Evolutionary conservation across 2,329 filamentous ascomycete genomes (phyloP).

Genomic region (Capronia americana): DNA sequence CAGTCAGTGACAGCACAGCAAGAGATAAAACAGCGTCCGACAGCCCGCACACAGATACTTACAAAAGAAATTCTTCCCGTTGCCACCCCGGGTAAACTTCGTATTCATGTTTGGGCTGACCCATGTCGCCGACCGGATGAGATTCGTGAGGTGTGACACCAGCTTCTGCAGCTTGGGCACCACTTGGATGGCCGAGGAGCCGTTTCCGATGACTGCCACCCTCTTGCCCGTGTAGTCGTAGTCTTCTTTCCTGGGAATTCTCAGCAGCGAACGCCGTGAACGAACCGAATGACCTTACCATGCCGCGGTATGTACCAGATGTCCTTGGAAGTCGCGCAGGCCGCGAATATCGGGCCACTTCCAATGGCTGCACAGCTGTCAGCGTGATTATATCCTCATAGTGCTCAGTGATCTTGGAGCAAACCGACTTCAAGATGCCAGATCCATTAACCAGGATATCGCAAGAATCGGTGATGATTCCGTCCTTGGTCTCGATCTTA

Average conservation of each 20-base stretch:
- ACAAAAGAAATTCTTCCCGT: too few species aligned
- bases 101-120: neutral
- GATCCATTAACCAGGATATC: slow-evolving; percentile 48
- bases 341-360: slow-evolving; percentile 43
- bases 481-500: slow-evolving; percentile 41
- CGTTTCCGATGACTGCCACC: slow-evolving; percentile 44
- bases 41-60: too few species aligned
- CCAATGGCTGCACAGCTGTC: neutral
- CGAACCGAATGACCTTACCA: slow-evolving; percentile 38
- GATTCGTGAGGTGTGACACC: neutral
- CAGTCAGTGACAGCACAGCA: neutral
- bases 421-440: slow-evolving; percentile 35
- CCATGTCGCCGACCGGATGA: neutral
- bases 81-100: neutral
- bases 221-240: slow-evolving; percentile 40
- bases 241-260: too few species aligned
- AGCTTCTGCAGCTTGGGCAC: slow-evolving; percentile 38
- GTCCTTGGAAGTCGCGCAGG: slow-evolving; percentile 40
- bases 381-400: too few species aligned
- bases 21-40: too few species aligned
- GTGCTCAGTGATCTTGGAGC: too few species aligned
- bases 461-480: slow-evolving; percentile 40
- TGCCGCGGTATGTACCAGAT: slow-evolving; percentile 40
- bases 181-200: slow-evolving; percentile 50
- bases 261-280: too few species aligned